Base-by-base conservation (phyloP, 306 rosid species). In the Ammopiptanthus mongolicus region DNA sequence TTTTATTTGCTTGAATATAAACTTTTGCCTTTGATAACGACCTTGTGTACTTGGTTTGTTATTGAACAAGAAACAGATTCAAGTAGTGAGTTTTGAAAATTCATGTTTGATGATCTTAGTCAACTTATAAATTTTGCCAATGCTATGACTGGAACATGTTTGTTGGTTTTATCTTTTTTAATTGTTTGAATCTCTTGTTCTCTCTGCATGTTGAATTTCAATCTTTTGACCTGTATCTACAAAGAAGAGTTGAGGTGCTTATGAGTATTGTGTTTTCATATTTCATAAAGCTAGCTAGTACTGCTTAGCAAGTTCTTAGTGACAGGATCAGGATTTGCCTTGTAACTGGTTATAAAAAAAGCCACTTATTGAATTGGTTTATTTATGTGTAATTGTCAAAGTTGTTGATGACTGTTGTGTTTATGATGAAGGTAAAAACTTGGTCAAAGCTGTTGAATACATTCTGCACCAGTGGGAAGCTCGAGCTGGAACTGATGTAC, bases 401-500 rank as follows among this genome's bases (percentile, higher is more conserved):
- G 37, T 22, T 28, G 0, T 55, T 61, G 17, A 72, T 34, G 51
- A 10, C 17, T 15, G 41, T 7, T 47, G 8, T 78, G 78, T 48
- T 69, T 33, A 62, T 70, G 76, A 65, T 78, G 14, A 73, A 95
- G 99, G 98, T 92, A 71, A 90, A 96, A 88, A 92, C 97, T 10
- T 96, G 99, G 99, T 98, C 99, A 14, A 4, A 80, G 77, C 84
- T 96, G 81, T 70, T 96, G 96, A 96, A 89, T 75, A 62, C 92
- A 37, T 96, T 92, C 87, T 96, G 99, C 84, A 90, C 96, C 74
- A 89, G 55, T 62, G 99, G 94, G 86, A 96, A 92, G 61, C 99
- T 96, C 50, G 99, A 96, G 91, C 90, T 96, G 84, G 99, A 96
- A 75, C 92, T 96, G 74, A 84, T 92, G 53, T 96, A 96, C 96